phyloP scores from a whole-genome alignment of 2,329 filamentous ascomycete species.

The Colletotrichum paranaense region DNA sequence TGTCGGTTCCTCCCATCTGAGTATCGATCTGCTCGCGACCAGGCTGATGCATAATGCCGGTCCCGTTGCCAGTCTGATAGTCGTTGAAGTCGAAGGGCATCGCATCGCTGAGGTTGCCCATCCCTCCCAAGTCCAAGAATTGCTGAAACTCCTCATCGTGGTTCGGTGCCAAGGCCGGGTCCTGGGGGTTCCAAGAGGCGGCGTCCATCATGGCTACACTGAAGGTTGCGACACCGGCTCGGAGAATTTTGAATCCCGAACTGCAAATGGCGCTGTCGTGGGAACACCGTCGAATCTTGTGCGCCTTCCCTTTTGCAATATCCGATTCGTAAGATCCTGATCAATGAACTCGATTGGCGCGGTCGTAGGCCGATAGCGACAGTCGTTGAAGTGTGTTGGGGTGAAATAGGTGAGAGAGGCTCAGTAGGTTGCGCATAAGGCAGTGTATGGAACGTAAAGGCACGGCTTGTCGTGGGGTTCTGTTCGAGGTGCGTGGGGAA shows the following conservation, averaged over 20 bases:
- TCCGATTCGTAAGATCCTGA: background rate
- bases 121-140: conserved; percentile 70
- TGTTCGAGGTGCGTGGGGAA: conserved; percentile 18
- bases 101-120: conserved; percentile 63
- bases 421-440: conserved; percentile 9
- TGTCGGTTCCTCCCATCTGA: conserved; percentile 59
- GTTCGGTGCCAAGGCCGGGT: conserved; percentile 62
- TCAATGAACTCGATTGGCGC: background rate
- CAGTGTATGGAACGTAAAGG: background rate
- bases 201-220: conserved; percentile 62
- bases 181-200: conserved; percentile 65
- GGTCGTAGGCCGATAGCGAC: conserved; percentile 5
- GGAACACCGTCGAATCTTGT: background rate
- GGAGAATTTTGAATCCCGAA: background rate
- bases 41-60: conserved; percentile 52
- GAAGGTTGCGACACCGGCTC: background rate
- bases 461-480: conserved; percentile 20
- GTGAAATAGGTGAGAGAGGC: background rate
- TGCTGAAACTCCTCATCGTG: conserved; percentile 73
- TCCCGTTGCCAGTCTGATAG: conserved; percentile 56
- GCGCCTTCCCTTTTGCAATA: background rate
- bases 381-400: background rate
- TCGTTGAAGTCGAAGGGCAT: conserved; percentile 71
- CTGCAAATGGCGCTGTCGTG: background rate
- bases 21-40: conserved; percentile 59